A percentile compares a stretch with the other conserved stretches of the same genome.
These are phyloP conservation scores for Sequoiadendron giganteum DNA, from an alignment of 75 land plant species.

Conservation along the genomic window DNA sequence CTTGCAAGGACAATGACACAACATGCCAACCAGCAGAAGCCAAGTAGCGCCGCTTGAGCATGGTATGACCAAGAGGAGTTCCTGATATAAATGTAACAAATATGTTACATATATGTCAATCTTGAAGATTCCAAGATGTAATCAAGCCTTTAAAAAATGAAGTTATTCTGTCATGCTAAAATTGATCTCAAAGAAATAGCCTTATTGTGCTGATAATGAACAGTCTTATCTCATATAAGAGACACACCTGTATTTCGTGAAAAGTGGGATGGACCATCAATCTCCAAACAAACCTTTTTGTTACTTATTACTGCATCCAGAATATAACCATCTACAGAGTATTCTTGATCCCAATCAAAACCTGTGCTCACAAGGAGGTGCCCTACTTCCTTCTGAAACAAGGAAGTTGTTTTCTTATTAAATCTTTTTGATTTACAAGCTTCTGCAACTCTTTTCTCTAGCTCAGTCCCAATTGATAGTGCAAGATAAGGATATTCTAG, in stretches of 20 bases:
- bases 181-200: conserved; percentile 5
- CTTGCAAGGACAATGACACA: conserved; percentile 61
- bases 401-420: conserved; percentile 64
- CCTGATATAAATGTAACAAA: conserved; percentile 34
- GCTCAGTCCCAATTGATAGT: conserved; percentile 32
- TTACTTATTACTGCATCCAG: conserved; percentile 80
- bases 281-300: conserved; percentile 76
- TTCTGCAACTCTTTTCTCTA: conserved; percentile 53
- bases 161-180: background rate
- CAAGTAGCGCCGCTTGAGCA: conserved; percentile 80
- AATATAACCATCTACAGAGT: conserved; percentile 67
- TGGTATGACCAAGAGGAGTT: conserved; percentile 86
- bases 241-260: conserved; percentile 71
- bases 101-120: background rate
- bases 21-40: conserved; percentile 90
- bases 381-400: conserved; percentile 82
- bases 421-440: conserved; percentile 83
- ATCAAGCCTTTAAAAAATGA: background rate
- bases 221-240: background rate
- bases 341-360: conserved; percentile 75
- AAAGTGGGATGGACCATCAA: conserved; percentile 95
- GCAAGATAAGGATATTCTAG: conserved; percentile 63
- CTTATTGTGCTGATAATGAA: background rate
- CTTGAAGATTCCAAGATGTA: background rate
- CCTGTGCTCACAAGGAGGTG: conserved; percentile 86